Evolutionary conservation across 2,329 filamentous ascomycete species (phyloP).

Genomic region (Spiromastix sp.): DNA sequence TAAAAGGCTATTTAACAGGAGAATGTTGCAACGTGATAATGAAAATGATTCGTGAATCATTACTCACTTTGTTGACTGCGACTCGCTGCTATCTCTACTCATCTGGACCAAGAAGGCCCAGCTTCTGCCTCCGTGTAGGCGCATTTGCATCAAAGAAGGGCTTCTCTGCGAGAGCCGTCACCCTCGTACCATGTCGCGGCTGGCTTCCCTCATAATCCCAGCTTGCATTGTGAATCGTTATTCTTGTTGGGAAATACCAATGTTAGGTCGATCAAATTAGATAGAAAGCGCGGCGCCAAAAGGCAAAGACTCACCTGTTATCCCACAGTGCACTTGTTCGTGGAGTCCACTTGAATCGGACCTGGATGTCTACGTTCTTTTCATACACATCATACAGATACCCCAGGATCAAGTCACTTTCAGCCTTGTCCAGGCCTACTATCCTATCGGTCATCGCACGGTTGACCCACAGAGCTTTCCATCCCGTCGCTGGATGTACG

Average conservation of each 20-base stretch:
- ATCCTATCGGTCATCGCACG: constrained; percentile 58
- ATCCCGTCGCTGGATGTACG: constrained; percentile 62
- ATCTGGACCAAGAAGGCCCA: constrained; percentile 51
- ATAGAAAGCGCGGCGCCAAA: too few species aligned
- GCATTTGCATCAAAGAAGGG: constrained; percentile 56
- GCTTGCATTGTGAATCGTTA: constrained; percentile 63
- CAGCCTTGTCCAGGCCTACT: constrained; percentile 56
- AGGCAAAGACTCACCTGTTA: constrained; percentile 41
- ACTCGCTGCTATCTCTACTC: constrained; percentile 33
- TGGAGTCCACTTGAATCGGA: constrained; percentile 61
- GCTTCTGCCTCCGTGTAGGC: constrained; percentile 54
- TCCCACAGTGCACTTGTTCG: constrained; percentile 61
- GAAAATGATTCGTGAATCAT: too few species aligned
- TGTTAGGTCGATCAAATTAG: too few species aligned
- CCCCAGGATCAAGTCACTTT: constrained; percentile 57
- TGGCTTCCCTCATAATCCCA: constrained; percentile 62
- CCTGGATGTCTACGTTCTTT: constrained; percentile 59
- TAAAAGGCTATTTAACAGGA: too few species aligned
- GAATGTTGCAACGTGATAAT: too few species aligned
- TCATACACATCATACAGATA: constrained; percentile 62
- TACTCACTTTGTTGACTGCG: too few species aligned
- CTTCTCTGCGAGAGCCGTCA: constrained; percentile 61
- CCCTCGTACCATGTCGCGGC: constrained; percentile 60
- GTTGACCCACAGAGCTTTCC: constrained; percentile 66
- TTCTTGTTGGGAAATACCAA: too few species aligned